Percentiles rank a stretch among this genome's conserved stretches.
These are phyloP conservation scores for Solanum arcanum DNA, from an alignment of 257 asterid genomes.

Conservation along the genomic window DNA sequence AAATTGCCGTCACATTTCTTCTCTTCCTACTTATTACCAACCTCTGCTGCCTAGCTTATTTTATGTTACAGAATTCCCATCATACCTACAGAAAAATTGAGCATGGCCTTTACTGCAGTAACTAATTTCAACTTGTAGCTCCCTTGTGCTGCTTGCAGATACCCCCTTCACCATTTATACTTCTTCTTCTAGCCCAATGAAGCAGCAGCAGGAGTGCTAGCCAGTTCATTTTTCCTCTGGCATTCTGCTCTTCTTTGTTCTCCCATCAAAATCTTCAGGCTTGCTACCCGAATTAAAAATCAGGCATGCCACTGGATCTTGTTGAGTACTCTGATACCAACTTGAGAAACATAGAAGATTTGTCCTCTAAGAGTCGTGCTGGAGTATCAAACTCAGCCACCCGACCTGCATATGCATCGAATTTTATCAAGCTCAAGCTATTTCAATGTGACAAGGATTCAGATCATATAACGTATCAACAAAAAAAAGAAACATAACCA, in stretches of 20 bases:
- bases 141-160: background rate
- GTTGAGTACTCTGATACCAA: conserved; percentile 85
- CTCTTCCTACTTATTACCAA: conserved; percentile 4
- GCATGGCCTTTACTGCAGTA: background rate
- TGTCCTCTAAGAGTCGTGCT: conserved; percentile 74
- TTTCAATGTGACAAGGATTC: background rate
- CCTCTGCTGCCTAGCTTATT: conserved; percentile 21
- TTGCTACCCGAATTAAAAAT: conserved; percentile 22
- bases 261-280: background rate
- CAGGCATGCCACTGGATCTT: conserved; percentile 54
- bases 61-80: conserved; percentile 29
- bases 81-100: background rate
- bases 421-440: background rate
- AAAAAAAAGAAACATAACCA: background rate
- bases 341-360: conserved; percentile 93
- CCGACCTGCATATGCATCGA: conserved; percentile 45
- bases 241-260: conserved; percentile 1
- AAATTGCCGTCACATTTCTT: conserved; percentile 7
- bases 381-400: conserved; percentile 95
- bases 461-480: background rate
- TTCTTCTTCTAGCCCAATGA: background rate
- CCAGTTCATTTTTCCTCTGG: background rate
- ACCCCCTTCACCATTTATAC: background rate
- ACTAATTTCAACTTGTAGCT: background rate
- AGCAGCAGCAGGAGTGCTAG: background rate